These are phyloP conservation scores for Cupressus sempervirens DNA, from an alignment of 75 land plant genomes.

Conservation along the genomic window DNA sequence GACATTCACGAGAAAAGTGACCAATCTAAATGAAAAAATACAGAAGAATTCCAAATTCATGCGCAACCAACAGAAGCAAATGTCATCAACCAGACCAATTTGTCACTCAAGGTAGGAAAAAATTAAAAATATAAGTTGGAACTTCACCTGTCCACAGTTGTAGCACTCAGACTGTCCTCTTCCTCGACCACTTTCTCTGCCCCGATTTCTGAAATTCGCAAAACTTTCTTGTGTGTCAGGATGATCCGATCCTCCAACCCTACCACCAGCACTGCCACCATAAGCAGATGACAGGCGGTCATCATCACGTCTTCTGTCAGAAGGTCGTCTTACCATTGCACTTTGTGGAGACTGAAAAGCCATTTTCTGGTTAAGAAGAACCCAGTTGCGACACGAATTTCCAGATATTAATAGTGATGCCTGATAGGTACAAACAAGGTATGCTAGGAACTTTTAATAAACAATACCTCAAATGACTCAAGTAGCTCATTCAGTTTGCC, in stretches of 20 bases:
- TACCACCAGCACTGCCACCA: slow-evolving; percentile 14
- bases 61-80: background rate
- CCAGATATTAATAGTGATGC: background rate
- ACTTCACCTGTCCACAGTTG: slow-evolving; percentile 41
- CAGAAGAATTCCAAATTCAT: background rate
- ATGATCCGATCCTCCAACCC: slow-evolving; percentile 17
- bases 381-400: background rate
- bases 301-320: slow-evolving; percentile 22
- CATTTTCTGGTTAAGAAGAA: slow-evolving; percentile 22
- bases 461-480: slow-evolving; percentile 36
- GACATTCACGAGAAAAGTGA: slow-evolving; percentile 44
- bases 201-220: slow-evolving; percentile 23
- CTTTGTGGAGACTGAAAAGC: slow-evolving; percentile 30
- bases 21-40: slow-evolving; percentile 15
- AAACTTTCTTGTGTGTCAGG: slow-evolving; percentile 12
- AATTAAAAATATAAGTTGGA: background rate
- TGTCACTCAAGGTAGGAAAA: background rate
- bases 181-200: slow-evolving; percentile 18
- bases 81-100: background rate
- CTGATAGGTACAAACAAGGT: background rate
- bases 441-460: background rate
- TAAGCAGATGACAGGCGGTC: slow-evolving; percentile 7
- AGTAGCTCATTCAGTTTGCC: slow-evolving; percentile 28
- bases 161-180: slow-evolving; percentile 28
- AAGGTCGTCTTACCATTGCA: slow-evolving; percentile 30